Conservation (phyloP, 495 filamentous ascomycete genomes). For the Aspergillus baeticus region DNA sequence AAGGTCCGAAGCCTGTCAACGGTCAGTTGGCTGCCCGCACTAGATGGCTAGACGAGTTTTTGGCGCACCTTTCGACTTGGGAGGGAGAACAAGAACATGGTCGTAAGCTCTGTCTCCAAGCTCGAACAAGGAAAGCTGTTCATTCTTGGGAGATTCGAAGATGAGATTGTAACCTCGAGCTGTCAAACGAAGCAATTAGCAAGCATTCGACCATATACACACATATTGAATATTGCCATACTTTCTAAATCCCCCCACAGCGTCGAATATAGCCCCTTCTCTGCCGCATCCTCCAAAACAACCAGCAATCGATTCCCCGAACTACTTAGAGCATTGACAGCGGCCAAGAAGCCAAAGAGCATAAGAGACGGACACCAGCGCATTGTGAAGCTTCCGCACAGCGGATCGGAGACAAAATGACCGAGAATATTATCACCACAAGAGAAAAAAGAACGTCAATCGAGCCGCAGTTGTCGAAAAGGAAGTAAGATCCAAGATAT, state of each 20-base stretch:
- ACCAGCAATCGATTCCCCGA: slow-evolving; percentile 81
- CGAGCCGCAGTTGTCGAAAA: slow-evolving; percentile 24
- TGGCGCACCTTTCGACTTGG: slow-evolving; percentile 78
- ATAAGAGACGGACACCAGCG: slow-evolving; percentile 71
- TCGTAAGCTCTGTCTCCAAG: slow-evolving; percentile 88
- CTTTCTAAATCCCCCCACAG: slow-evolving; percentile 82
- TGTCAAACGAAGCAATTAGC: slow-evolving; percentile 34
- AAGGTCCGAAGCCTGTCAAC: slow-evolving; percentile 73
- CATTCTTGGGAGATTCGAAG: slow-evolving; percentile 84
- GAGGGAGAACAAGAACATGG: slow-evolving; percentile 83
- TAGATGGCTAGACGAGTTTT: background rate
- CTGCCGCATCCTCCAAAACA: slow-evolving; percentile 76
- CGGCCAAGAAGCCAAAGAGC: slow-evolving; percentile 59
- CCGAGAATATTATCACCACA: slow-evolving; percentile 12
- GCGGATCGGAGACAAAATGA: slow-evolving; percentile 28
- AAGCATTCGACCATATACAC: background rate
- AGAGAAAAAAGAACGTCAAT: slow-evolving; percentile 15
- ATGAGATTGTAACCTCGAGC: slow-evolving; percentile 77
- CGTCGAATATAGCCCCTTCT: slow-evolving; percentile 76
- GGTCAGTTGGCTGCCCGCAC: slow-evolving; percentile 27
- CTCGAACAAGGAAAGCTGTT: slow-evolving; percentile 77
- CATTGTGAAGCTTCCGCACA: slow-evolving; percentile 58
- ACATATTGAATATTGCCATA: slow-evolving; percentile 34
- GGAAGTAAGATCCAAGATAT: slow-evolving; percentile 1
- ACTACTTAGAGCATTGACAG: slow-evolving; percentile 74